Base-by-base conservation (phyloP, 2,329 filamentous ascomycete species). In the Calonectria pseudoturangicola region DNA sequence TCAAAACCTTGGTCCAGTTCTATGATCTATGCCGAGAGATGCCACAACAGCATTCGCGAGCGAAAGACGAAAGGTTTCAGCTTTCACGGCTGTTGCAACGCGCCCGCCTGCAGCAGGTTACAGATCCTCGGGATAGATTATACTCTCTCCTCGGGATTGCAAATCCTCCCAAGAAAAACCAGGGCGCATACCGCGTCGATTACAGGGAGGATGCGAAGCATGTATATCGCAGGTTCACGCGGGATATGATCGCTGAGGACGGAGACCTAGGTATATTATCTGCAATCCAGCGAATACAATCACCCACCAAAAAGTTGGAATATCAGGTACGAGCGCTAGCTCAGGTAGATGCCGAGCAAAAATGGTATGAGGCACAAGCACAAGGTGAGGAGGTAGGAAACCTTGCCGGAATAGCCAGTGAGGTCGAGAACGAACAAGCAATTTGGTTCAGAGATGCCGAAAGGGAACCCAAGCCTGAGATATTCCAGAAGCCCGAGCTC, bases 51-150 rank as follows among this genome's bases (percentile, higher is more conserved):
- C 10, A 25, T 13, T 2, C 21, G 1, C 28, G 51, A 12, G 10
- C 8, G 0, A 12, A 8, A 4, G 51, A 56, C 6, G n/a, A 56
- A 10, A 56, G 51, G n/a, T 56, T 56, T 8, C 51, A 56, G n/a
- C 51, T 56, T 6, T 56, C 51, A 18, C 51, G 30, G n/a, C 30
- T 56, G 3, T n/a, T 56, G 18, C 51, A 56, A n/a, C 51, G 51
- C 2, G 28, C 51, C 9, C 30, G 51, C 15, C n/a, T 15, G 2
- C 51, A 56, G 5, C 51, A 56, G 18, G 28, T 21, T 3, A 56
- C 51, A 2, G 51, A 56, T 13, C 51, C 51, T 4, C 51, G 51
- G 2, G 51, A 56, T n/a, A 56, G 36, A 12, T 15, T 56, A 10
- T 56, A 56, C 18, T 56, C 51, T 12, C 10, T 56, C 0, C n/a